phyloP scores from a whole-genome alignment of 768 basidiomycete species.

The Russula emetica region DNA sequence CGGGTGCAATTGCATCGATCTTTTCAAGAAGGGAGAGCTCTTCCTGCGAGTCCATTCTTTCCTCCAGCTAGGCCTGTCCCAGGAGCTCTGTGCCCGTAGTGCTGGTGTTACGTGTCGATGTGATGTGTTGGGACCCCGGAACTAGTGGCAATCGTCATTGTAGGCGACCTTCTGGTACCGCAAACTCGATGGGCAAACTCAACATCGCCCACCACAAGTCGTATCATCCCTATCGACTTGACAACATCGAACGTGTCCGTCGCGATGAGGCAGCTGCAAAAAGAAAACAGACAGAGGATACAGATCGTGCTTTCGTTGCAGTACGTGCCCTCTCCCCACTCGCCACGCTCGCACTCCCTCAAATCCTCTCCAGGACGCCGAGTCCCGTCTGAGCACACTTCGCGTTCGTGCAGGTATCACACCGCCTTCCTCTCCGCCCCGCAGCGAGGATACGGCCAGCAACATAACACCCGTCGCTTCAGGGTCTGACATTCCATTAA shows the following conservation, averaged over 20 bases:
- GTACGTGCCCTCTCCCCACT: conserved; percentile 38
- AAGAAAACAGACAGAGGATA: conserved; percentile 60
- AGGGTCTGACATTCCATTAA: conserved; percentile 30
- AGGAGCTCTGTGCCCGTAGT: too few relatives aligned
- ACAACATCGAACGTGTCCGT: conserved; percentile 80
- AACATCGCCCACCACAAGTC: conserved; percentile 92
- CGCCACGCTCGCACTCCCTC: not conserved
- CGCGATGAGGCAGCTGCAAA: conserved; percentile 77
- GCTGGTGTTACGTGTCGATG: too few relatives aligned
- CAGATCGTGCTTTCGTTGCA: conserved; percentile 67
- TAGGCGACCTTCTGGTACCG: conserved; percentile 7
- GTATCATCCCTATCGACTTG: conserved; percentile 79
- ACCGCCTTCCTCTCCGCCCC: not conserved
- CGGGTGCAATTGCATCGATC: conserved; percentile 32
- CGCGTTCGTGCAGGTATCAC: conserved; percentile 54
- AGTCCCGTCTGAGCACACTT: conserved; percentile 66
- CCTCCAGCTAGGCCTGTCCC: conserved; percentile 54
- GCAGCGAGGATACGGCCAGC: conserved; percentile 17
- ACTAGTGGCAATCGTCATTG: not conserved
- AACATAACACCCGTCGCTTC: conserved; percentile 26
- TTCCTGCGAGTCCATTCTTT: conserved; percentile 42
- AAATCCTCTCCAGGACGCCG: conserved; percentile 55
- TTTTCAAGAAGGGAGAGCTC: conserved; percentile 29
- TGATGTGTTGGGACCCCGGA: conserved; percentile 20
- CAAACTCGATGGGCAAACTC: conserved; percentile 63